Conservation (phyloP, 2,329 filamentous ascomycete genomes). For the Alternaria rosae region DNA sequence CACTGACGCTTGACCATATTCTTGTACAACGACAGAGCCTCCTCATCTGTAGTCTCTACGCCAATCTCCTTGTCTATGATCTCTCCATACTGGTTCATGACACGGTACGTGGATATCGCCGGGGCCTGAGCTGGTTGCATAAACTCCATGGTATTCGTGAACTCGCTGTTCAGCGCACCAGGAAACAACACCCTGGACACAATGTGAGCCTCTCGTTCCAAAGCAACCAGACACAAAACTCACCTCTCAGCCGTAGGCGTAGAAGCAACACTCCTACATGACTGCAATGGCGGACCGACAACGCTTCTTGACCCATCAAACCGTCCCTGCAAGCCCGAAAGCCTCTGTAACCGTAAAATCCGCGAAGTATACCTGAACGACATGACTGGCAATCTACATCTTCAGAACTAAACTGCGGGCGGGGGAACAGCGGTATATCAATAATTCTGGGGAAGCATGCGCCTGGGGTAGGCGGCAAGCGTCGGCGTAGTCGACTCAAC, state of each 20-base stretch:
- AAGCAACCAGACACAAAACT: slow-evolving; percentile 25
- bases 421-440: slow-evolving; percentile 24
- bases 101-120: slow-evolving; percentile 88
- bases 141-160: slow-evolving; percentile 82
- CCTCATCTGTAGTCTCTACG: slow-evolving; percentile 69
- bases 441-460: slow-evolving; percentile 35
- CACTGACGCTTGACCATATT: slow-evolving; percentile 67
- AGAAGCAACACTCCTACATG: slow-evolving; percentile 66
- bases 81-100: slow-evolving; percentile 86
- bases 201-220: not conserved
- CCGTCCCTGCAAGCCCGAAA: slow-evolving; percentile 18
- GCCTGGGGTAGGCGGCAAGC: slow-evolving; percentile 33
- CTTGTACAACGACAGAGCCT: slow-evolving; percentile 67
- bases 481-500: slow-evolving; percentile 30
- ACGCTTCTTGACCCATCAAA: slow-evolving; percentile 27
- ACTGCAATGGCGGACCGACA: slow-evolving; percentile 36
- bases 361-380: slow-evolving; percentile 42
- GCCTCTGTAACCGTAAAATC: slow-evolving; percentile 29
- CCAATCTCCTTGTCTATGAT: slow-evolving; percentile 77
- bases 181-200: slow-evolving; percentile 72
- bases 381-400: slow-evolving; percentile 43
- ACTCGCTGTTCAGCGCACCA: slow-evolving; percentile 93
- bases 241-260: slow-evolving; percentile 67
- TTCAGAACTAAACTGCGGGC: not conserved
- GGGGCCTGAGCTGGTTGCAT: slow-evolving; percentile 71